These are phyloP conservation scores for Pseudogymnoascus destructans DNA, from an alignment of 2,329 filamentous ascomycete genomes.

Conservation along the genomic window DNA sequence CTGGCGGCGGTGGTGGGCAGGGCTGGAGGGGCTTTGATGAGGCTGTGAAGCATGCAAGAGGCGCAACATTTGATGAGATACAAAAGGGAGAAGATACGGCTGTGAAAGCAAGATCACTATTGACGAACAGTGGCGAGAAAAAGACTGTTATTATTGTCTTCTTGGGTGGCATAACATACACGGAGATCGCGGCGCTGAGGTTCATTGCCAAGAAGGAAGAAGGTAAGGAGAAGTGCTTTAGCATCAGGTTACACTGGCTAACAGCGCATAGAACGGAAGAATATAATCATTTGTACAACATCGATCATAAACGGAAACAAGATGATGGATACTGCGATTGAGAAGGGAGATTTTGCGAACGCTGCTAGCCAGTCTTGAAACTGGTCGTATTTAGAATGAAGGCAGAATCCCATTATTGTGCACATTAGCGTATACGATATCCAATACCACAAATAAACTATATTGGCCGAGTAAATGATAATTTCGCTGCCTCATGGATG, in stretches of 20 bases:
- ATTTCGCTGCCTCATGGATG: not conserved
- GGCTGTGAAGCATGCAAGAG: slow-evolving; percentile 71
- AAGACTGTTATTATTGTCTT: slow-evolving; percentile 96
- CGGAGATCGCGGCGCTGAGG: slow-evolving; percentile 84
- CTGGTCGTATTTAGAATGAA: not conserved
- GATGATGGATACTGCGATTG: slow-evolving; percentile 77
- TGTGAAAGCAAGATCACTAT: slow-evolving; percentile 67
- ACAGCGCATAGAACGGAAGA: slow-evolving; percentile 46
- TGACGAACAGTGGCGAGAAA: slow-evolving; percentile 60
- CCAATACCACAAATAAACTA: slow-evolving; percentile 7
- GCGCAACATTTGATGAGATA: slow-evolving; percentile 79
- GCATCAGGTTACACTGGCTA: slow-evolving; percentile 8
- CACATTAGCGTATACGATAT: slow-evolving; percentile 8
- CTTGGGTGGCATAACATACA: slow-evolving; percentile 90
- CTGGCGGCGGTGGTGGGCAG: slow-evolving; percentile 45
- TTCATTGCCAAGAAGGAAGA: slow-evolving; percentile 80
- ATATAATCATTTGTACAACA: slow-evolving; percentile 86
- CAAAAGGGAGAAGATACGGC: slow-evolving; percentile 92
- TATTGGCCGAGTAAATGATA: not conserved
- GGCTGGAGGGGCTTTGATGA: slow-evolving; percentile 95
- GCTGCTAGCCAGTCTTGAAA: slow-evolving; percentile 7
- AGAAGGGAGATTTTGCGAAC: slow-evolving; percentile 49
- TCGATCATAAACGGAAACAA: slow-evolving; percentile 79
- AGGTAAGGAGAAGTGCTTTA: slow-evolving; percentile 30
- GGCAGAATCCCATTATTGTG: slow-evolving; percentile 6